A percentile compares a stretch with the other conserved stretches of the same genome.
phyloP scores from a whole-genome alignment of 1,139 yeast species.

The Pichia terricola region DNA sequence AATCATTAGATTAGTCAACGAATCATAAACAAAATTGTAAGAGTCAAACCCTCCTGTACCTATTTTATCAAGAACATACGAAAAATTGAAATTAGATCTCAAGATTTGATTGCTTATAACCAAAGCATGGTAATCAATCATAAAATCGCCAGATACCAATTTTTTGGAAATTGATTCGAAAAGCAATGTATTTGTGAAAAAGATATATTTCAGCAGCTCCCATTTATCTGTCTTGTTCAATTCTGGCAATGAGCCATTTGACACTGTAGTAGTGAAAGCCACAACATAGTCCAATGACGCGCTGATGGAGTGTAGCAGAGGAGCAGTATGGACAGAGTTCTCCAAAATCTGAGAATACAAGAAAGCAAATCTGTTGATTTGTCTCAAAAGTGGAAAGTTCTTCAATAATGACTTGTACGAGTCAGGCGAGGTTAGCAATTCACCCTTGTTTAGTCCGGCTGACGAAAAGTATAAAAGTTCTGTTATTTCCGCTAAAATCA shows the following conservation, averaged over 20 bases:
- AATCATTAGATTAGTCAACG: constrained; percentile 38
- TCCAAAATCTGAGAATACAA: constrained; percentile 18
- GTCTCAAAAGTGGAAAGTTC: constrained; percentile 37
- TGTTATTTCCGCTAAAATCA: constrained; percentile 12
- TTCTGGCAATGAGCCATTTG: not conserved
- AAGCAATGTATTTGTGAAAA: constrained; percentile 18
- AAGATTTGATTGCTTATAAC: constrained; percentile 16
- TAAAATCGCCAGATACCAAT: not conserved
- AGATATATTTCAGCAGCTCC: constrained; percentile 16
- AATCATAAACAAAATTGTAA: constrained; percentile 55
- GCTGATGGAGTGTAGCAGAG: not conserved
- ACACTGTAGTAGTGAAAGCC: constrained; percentile 3
- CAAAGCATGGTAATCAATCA: constrained; percentile 1
- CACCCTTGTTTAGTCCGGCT: constrained; percentile 22
- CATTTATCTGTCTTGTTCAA: constrained; percentile 10
- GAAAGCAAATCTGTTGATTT: constrained; percentile 40
- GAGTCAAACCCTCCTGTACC: constrained; percentile 68
- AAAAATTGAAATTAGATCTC: constrained; percentile 40
- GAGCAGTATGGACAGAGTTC: not conserved
- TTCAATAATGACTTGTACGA: constrained; percentile 7
- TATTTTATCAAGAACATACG: constrained; percentile 47
- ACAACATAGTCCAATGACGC: constrained; percentile 4
- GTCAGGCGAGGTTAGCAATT: constrained; percentile 1
- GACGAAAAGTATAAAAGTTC: constrained; percentile 23
- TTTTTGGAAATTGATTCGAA: constrained; percentile 16